Conservation (phyloP, 1,139 yeast species). For the Saccharomyces hybrid region DNA sequence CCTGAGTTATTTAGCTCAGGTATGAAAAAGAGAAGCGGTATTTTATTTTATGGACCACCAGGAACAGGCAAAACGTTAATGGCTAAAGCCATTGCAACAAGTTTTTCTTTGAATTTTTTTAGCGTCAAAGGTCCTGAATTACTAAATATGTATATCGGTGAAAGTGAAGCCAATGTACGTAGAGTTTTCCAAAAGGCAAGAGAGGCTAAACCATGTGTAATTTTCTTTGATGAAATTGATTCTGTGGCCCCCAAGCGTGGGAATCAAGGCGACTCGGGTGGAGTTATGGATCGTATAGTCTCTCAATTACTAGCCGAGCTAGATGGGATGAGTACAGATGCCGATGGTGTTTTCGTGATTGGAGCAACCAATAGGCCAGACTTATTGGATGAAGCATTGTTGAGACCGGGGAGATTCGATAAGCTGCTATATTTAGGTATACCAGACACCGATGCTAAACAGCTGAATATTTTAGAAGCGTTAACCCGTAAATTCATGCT, state of each 20-base stretch:
- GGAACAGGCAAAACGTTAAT: constrained; percentile 94
- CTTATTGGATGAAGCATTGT: constrained; percentile 81
- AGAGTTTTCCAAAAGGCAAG: constrained; percentile 88
- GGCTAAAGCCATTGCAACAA: constrained; percentile 95
- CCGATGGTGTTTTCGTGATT: constrained; percentile 93
- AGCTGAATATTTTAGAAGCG: constrained; percentile 77
- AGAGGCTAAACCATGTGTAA: constrained; percentile 95
- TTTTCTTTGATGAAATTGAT: constrained; percentile 93
- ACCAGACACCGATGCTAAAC: constrained; percentile 84
- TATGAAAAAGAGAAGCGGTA: constrained; percentile 87
- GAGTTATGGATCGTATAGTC: constrained; percentile 96
- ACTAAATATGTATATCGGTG: constrained; percentile 95
- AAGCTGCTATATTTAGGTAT: constrained; percentile 90
- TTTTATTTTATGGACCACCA: constrained; percentile 93
- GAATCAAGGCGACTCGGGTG: constrained; percentile 96
- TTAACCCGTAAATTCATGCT: constrained; percentile 76
- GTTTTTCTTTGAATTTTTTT: constrained; percentile 85
- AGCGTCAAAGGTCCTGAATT: constrained; percentile 95
- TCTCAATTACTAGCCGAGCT: constrained; percentile 89
- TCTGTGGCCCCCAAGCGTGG: constrained; percentile 98
- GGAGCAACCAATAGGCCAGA: constrained; percentile 98
- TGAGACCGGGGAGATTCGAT: constrained; percentile 94
- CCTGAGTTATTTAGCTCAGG: constrained; percentile 86
- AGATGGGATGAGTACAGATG: constrained; percentile 85
- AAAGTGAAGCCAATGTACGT: constrained; percentile 93